A percentile compares a stretch with the other conserved stretches of the same genome.
Conservation (phyloP, 106 monocot species). For the Dendrobium huoshanense region DNA sequence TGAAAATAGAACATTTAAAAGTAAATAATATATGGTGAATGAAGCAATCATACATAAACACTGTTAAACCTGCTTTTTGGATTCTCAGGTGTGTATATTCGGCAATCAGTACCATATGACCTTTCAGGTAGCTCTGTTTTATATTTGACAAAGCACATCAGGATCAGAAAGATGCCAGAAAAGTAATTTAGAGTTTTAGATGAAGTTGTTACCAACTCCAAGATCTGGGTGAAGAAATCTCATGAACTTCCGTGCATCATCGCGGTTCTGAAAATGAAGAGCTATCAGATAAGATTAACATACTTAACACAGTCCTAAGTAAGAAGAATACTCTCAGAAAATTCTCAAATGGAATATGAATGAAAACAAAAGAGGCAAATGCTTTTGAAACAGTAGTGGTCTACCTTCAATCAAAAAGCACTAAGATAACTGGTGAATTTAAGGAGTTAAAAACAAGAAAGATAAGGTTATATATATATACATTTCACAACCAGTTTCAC, state of each 20-base stretch:
- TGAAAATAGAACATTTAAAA: background rate
- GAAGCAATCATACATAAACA: conserved; percentile 65
- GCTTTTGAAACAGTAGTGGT: too few relatives aligned
- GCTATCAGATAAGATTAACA: background rate
- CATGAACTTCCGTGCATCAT: conserved; percentile 66
- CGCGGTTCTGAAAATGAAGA: conserved; percentile 33
- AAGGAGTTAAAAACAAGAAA: background rate
- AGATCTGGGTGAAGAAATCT: conserved; percentile 58
- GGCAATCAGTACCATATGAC: conserved; percentile 62
- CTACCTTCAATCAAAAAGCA: too few relatives aligned
- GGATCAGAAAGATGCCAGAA: background rate
- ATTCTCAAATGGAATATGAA: conserved; percentile 1
- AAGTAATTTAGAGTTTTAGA: background rate
- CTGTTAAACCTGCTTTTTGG: conserved; percentile 65
- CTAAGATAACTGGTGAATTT: too few relatives aligned
- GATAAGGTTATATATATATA: background rate
- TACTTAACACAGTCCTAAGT: background rate
- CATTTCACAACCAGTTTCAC: too few relatives aligned
- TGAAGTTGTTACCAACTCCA: conserved; percentile 43
- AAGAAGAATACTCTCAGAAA: background rate
- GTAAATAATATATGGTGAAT: conserved; percentile 18
- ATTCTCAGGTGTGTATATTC: conserved; percentile 63
- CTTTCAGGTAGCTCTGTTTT: conserved; percentile 55
- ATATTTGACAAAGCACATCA: background rate
- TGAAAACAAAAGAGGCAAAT: background rate